A percentile compares a stretch with the other conserved stretches of the same genome.
Conservation (phyloP, 139 green algal species). For the Closterium sp. region DNA sequence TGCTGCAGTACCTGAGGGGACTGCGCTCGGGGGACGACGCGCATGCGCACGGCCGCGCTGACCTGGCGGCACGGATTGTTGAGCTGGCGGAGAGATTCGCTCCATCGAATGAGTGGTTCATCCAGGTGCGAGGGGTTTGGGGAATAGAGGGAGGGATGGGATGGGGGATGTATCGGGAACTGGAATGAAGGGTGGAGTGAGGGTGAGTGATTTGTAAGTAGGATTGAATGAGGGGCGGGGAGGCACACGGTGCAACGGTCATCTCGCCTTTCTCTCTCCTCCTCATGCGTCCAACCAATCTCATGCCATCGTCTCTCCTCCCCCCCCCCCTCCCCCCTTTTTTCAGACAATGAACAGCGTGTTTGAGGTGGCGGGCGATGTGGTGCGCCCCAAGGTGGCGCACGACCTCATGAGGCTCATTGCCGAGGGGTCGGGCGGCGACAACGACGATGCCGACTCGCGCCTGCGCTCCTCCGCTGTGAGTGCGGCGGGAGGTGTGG, state of each 20-base stretch:
- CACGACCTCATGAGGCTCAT: slow-evolving; percentile 85
- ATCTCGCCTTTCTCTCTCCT: not conserved
- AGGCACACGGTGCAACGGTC: not conserved
- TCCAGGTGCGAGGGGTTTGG: slow-evolving; percentile 49
- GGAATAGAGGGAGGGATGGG: too few relatives aligned
- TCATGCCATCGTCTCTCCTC: not conserved
- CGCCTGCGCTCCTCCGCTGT: slow-evolving; percentile 44
- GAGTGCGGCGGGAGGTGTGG: slow-evolving; percentile 36
- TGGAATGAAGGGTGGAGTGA: not conserved
- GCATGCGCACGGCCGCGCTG: slow-evolving; percentile 41
- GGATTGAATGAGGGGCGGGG: not conserved
- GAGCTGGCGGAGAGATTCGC: slow-evolving; percentile 88
- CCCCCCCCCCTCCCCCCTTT: not conserved
- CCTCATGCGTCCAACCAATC: not conserved
- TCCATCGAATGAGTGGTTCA: slow-evolving; percentile 85
- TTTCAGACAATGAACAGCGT: slow-evolving; percentile 75
- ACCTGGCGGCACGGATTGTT: slow-evolving; percentile 63
- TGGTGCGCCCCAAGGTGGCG: slow-evolving; percentile 67
- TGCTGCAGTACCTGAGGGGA: slow-evolving; percentile 81
- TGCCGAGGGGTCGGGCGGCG: slow-evolving; percentile 68
- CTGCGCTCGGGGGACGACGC: slow-evolving; percentile 28
- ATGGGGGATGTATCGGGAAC: not conserved
- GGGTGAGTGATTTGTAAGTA: not conserved
- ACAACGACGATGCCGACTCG: slow-evolving; percentile 33
- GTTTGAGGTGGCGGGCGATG: slow-evolving; percentile 81